Base-by-base conservation (phyloP, 2,329 filamentous ascomycete species). In the Stemphylium beticola region DNA sequence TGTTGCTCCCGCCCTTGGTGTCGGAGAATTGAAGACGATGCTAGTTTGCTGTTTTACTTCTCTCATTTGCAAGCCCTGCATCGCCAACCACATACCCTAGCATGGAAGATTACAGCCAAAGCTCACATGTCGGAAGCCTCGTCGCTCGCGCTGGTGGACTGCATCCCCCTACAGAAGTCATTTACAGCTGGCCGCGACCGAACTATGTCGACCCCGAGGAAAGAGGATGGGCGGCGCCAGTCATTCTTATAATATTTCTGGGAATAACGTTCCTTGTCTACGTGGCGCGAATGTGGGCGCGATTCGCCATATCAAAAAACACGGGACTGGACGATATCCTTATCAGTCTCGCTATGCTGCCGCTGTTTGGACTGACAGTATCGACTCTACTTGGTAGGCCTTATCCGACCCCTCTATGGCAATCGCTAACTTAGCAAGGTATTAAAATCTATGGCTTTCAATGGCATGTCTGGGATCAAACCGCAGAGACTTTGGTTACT, bases 271-370 rank as follows among this genome's bases (percentile, higher is more conserved):
- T 78, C 9, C 24, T 78, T 1, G 65, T 80, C 2, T 77, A 80
- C 46, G 49, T 60, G 12, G 71, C 80, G 29, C 77, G 82, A 17
- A 68, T 83, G 39, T 83, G 78, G 67, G 79, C 80, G 14, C 74
- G 81, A 14, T 24, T 80, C 1, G 61, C 66, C 11, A 73, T 83
- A 22, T 78, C 77, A 10, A 78, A 73, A 57, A 82, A 77, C 17
- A 71, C 77, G 24, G 81, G 81, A 12, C 18, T 78, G 5, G 81
- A 83, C 54, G 81, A 83, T 61, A 55, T 75, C 15, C 62, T 83
- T 10, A 78, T 82, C 43, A 61, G 79, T 32, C 38, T 78, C 32
- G 76, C 78, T 9, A 72, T 82, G 61, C 57, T 81, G 61, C 68
- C 69, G 1, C 55, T 73, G 1, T 50, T 71, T n/a, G 74, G 70